Base-by-base conservation (phyloP, 768 basidiomycete species). In the Rhodotorula toruloides region DNA sequence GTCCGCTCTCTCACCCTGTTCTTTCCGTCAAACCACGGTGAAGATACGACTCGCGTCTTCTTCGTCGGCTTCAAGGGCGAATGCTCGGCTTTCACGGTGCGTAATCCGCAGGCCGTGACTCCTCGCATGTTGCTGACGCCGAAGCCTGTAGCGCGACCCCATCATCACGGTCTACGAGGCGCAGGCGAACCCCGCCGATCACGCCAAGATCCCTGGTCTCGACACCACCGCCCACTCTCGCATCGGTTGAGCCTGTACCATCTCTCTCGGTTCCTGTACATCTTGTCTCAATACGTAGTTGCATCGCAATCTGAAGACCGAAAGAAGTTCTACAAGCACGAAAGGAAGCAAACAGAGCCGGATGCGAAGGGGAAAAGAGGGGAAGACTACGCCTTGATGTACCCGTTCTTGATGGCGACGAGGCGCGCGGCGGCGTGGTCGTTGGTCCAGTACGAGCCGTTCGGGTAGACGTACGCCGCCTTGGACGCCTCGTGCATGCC, bases 401-500 rank as follows among this genome's bases (percentile, higher is more conserved):
- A 27, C n/a, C 36, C 52, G 34, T 32, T 13, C 25, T 7, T 46
- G 44, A 46, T 46, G 21, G 44, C 44, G 21, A 8, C 44, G 21
- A 8, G 21, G 13, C 44, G 44, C 44, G 19, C 44, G 11, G 21
- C 21, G 21, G 11, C 21, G 44, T 46, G n/a, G 44, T 46, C 34
- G 34, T 31, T 21, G 4, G 31, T 34, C 91, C 91, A 93, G 77
- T 91, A 91, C 10, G 84, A 80, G 9, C 93, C 93, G 71, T 84
- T 81, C 12, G 93, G 93, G 85, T 85, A 97, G 74, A 89, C 85
- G 76, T 83, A 97, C 73, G 88, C 85, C 19, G 83, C 84, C 72
- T 94, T 90, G 70, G 89, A 89, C 58, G 84, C 76, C 70, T 85
- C 83, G 76, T 85, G 82, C 86, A 97, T 92, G 79, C 93, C 88